Evolutionary conservation across 192 early-diverging fungal species (phyloP).

Genomic region (Coemansia biformis): DNA sequence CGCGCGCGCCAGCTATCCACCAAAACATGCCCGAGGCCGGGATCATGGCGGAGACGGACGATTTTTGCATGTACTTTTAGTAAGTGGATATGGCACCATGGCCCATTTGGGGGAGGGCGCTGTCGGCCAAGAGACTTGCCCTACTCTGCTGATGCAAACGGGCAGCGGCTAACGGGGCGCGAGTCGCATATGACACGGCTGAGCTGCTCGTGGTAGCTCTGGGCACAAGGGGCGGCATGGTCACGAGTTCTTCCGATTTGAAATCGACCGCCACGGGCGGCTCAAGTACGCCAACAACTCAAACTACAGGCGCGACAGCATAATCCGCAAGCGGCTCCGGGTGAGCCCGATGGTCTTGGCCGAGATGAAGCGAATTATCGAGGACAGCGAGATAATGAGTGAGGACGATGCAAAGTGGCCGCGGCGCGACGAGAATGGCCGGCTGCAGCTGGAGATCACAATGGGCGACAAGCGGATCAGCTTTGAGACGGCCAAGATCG

Average conservation of each 20-base stretch:
- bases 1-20: no score
- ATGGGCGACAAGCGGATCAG: slow-evolving; percentile 77
- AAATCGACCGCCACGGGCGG: slow-evolving; percentile 78
- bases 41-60: slow-evolving; percentile 11
- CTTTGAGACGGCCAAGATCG: slow-evolving; percentile 81
- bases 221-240: slow-evolving; percentile 94
- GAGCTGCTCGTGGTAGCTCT: no score
- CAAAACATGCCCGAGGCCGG: no score
- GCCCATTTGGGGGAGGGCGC: no score
- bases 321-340: slow-evolving; percentile 89
- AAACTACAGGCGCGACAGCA: slow-evolving; percentile 93
- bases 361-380: slow-evolving; percentile 85
- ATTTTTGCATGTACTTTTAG: slow-evolving; percentile 45
- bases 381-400: slow-evolving; percentile 87
- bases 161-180: no score
- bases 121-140: no score
- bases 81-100: no score
- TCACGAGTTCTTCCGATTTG: slow-evolving; percentile 98
- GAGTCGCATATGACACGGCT: no score
- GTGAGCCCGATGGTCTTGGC: slow-evolving; percentile 73
- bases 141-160: no score
- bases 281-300: slow-evolving; percentile 97
- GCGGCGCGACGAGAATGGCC: slow-evolving; percentile 77
- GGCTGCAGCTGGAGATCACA: slow-evolving; percentile 93
- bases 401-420: slow-evolving; percentile 94